Conservation (phyloP, 208 protist species). For the Sergeia podlipaevii region DNA sequence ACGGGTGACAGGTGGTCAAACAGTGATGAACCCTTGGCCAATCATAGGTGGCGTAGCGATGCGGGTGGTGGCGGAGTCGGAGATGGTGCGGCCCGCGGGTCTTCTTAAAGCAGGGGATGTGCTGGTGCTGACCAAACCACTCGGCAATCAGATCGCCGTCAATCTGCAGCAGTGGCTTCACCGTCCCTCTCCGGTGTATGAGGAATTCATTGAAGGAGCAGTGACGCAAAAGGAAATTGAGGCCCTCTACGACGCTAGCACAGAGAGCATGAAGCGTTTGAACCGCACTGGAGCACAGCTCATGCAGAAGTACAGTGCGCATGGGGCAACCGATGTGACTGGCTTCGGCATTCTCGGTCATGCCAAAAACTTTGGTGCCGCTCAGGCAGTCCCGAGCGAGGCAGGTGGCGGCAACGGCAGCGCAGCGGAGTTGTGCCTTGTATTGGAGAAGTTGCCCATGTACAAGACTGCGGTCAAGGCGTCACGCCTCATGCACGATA, state of each 20-base stretch:
- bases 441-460: conserved; percentile 87
- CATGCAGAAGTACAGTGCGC: conserved; percentile 85
- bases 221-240: conserved; percentile 68
- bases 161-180: conserved; percentile 94
- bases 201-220: conserved; percentile 50
- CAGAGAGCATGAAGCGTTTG: conserved; percentile 86
- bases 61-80: conserved; percentile 63
- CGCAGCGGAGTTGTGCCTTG: conserved; percentile 36
- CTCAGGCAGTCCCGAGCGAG: conserved; percentile 61
- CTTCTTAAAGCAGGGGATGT: conserved; percentile 82
- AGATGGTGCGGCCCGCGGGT: conserved; percentile 88
- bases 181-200: conserved; percentile 58
- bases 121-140: conserved; percentile 96
- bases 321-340: conserved; percentile 95
- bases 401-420: neutral
- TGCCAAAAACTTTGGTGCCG: conserved; percentile 88
- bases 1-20: conserved; percentile 94
- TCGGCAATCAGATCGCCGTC: conserved; percentile 92
- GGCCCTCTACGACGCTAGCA: conserved; percentile 69
- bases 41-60: conserved; percentile 94
- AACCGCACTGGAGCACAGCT: conserved; percentile 85
- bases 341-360: conserved; percentile 97
- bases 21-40: conserved; percentile 95
- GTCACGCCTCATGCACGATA: conserved; percentile 70
- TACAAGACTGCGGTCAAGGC: conserved; percentile 76